phyloP scores from a whole-genome alignment of 495 filamentous ascomycete genomes.

The Durotheca rogersii region DNA sequence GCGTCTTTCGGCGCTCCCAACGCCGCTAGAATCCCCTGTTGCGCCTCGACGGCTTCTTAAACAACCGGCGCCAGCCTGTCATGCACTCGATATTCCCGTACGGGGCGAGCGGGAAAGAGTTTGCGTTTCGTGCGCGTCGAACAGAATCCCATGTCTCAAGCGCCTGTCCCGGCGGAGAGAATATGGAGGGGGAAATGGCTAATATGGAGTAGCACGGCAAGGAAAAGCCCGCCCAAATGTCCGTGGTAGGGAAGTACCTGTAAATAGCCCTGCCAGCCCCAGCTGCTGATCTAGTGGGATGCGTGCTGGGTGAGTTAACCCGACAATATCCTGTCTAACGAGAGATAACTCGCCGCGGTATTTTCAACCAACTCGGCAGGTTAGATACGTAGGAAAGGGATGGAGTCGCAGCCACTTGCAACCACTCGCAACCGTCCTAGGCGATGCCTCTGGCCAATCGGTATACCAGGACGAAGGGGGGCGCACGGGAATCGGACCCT shows the following conservation, averaged over 20 bases:
- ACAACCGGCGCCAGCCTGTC: neutral
- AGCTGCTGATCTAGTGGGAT: too few species aligned
- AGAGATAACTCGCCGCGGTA: constrained; percentile 12
- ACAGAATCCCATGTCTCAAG: constrained; percentile 7
- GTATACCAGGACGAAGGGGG: too few species aligned
- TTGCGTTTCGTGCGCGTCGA: constrained; percentile 2
- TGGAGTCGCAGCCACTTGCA: constrained; percentile 10
- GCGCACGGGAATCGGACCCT: too few species aligned
- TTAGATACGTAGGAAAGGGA: neutral
- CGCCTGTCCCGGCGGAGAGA: neutral
- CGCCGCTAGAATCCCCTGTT: neutral
- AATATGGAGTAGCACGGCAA: constrained; percentile 1
- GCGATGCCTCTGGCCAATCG: constrained; percentile 13
- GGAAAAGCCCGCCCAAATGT: too few species aligned
- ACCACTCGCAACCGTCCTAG: too few species aligned
- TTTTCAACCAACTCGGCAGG: neutral
- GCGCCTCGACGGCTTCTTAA: neutral
- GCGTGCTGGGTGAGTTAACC: constrained; percentile 13
- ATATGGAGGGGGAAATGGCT: neutral
- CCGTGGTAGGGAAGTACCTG: too few species aligned
- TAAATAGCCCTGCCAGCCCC: too few species aligned
- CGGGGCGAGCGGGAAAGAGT: neutral
- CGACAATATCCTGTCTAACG: too few species aligned
- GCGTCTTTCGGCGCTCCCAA: too few species aligned
- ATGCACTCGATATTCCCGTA: neutral